Conservation (phyloP, 2,329 filamentous ascomycete genomes). For the Cercospora berteroae region DNA sequence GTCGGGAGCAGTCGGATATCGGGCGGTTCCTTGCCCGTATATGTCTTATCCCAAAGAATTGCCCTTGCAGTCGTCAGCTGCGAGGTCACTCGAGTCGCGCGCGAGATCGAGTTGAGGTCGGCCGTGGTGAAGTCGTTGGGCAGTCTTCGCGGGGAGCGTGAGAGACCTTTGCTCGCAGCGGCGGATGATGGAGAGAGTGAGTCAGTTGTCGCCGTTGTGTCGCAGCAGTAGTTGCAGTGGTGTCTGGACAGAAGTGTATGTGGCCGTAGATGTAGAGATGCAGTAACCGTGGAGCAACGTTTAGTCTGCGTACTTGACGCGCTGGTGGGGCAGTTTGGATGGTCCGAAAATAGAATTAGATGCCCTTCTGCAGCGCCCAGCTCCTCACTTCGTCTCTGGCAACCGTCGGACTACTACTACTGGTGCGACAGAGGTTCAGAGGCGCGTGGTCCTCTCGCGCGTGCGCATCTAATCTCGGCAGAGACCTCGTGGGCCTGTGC, state of each 20-base stretch:
- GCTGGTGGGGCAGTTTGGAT: neutral
- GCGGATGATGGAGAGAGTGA: neutral
- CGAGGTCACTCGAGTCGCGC: constrained; percentile 6
- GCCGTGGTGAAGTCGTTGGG: constrained; percentile 10
- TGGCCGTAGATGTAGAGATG: neutral
- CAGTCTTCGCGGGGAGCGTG: neutral
- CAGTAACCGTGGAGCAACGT: neutral
- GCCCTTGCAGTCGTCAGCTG: constrained; percentile 48
- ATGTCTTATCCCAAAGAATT: constrained; percentile 52
- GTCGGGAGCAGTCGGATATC: constrained; percentile 48
- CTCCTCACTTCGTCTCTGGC: neutral
- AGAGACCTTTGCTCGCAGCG: neutral
- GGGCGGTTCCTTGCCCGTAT: constrained; percentile 46
- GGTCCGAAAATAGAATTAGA: neutral
- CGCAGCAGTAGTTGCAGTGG: neutral
- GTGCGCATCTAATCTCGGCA: neutral
- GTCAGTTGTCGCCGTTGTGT: neutral
- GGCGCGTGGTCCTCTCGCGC: neutral
- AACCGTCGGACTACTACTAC: neutral
- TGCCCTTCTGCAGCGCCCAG: neutral
- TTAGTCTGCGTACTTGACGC: neutral
- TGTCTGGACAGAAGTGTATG: neutral
- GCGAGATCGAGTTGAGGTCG: constrained; percentile 12
- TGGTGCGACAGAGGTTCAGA: neutral
- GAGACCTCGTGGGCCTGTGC: neutral